A percentile compares a stretch with the other conserved stretches of the same genome.
These are phyloP conservation scores for Chaetomium globosum DNA, from an alignment of 2,329 filamentous ascomycete genomes.

Conservation along the genomic window DNA sequence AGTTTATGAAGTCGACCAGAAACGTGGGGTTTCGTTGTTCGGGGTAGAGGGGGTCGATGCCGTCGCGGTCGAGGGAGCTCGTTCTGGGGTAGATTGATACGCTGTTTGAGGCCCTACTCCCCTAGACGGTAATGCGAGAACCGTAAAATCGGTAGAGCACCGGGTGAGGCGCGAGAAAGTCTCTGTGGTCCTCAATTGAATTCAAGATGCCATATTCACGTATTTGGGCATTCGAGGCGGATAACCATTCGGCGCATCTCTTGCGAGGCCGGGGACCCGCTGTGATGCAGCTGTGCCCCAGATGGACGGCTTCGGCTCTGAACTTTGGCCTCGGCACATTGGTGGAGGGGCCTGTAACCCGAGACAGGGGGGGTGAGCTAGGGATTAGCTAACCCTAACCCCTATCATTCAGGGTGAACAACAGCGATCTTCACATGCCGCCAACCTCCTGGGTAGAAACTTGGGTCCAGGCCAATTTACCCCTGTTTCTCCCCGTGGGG, in stretches of 20 bases:
- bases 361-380: not conserved
- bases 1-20: not conserved
- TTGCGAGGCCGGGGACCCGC: conserved; percentile 16
- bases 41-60: not conserved
- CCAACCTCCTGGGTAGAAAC: not conserved
- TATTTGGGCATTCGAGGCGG: not conserved
- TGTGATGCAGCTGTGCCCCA: conserved; percentile 20
- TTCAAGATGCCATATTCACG: conserved; percentile 12
- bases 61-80: not conserved
- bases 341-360: conserved; percentile 15
- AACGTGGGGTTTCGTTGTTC: not conserved
- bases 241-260: conserved; percentile 19
- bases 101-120: not conserved
- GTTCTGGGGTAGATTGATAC: not conserved
- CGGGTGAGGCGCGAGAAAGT: not conserved
- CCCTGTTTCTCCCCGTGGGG: not conserved
- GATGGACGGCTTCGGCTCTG: conserved; percentile 22
- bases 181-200: conserved; percentile 1
- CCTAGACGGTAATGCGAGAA: not conserved
- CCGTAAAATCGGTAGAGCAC: not conserved
- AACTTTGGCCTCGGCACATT: conserved; percentile 33
- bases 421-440: conserved; percentile 11
- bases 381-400: conserved; percentile 22
- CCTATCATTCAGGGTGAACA: not conserved
- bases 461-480: not conserved